Conservation (phyloP, 805 yeast species). For the Saccharomycopsis fodiens region DNA sequence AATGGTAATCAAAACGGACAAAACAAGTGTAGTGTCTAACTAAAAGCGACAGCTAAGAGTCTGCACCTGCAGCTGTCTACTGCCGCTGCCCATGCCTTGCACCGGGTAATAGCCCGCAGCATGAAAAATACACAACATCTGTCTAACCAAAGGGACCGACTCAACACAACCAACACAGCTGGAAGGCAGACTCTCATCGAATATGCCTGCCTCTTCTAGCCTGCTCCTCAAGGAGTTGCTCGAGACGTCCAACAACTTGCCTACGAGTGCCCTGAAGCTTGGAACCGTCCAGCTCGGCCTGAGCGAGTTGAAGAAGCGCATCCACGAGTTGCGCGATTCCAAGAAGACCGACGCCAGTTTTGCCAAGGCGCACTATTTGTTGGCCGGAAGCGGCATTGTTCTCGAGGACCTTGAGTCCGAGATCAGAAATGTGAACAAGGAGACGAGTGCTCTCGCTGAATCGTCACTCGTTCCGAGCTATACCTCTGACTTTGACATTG, state of each 20-base stretch:
- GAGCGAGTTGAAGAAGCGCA: slow-evolving; percentile 66
- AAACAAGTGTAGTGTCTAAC: no score
- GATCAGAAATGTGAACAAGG: slow-evolving; percentile 30
- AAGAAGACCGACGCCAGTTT: slow-evolving; percentile 33
- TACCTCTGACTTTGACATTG: slow-evolving; percentile 46
- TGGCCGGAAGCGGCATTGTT: slow-evolving; percentile 84
- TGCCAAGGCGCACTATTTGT: slow-evolving; percentile 77
- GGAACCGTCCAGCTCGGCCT: slow-evolving; percentile 79
- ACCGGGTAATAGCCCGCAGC: no score
- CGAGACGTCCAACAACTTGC: slow-evolving; percentile 71
- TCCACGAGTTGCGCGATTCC: slow-evolving; percentile 47
- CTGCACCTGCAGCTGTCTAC: no score
- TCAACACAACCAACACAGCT: no score
- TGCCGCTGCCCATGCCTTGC: no score
- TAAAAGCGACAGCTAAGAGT: no score
- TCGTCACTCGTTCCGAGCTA: slow-evolving; percentile 21
- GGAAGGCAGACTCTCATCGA: no score
- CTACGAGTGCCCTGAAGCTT: slow-evolving; percentile 53
- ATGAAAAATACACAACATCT: no score
- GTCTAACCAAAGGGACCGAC: no score
- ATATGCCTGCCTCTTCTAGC: no score
- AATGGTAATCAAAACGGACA: no score
- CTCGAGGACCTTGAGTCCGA: slow-evolving; percentile 72
- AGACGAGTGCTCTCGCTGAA: slow-evolving; percentile 4
- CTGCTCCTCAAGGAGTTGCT: slow-evolving; percentile 51